These are phyloP conservation scores for Fraxinus paxiana DNA, from an alignment of 305 asterid genomes.

Conservation along the genomic window DNA sequence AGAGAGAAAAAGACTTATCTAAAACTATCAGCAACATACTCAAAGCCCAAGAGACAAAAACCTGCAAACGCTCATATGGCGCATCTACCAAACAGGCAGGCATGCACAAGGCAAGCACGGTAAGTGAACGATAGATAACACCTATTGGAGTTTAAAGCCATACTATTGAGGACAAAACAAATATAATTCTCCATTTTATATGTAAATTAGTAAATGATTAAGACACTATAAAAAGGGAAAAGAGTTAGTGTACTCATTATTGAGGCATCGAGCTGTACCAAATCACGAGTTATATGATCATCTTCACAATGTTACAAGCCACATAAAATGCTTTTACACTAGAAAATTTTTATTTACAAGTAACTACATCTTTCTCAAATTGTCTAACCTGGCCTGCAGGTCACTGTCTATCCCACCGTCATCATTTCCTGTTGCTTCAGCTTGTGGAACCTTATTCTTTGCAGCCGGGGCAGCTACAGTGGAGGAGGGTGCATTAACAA, in stretches of 20 bases:
- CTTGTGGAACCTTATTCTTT: constrained; percentile 77
- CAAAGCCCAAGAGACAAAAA: not conserved
- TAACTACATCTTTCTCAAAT: constrained; percentile 82
- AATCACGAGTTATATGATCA: constrained; percentile 16
- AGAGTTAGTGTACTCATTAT: constrained; percentile 15
- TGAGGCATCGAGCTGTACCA: constrained; percentile 28
- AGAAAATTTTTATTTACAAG: not conserved
- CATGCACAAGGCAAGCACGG: not conserved
- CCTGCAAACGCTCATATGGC: not conserved
- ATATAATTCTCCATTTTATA: not conserved
- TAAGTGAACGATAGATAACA: not conserved
- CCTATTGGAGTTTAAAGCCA: not conserved
- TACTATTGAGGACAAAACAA: not conserved
- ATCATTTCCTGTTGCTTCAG: constrained; percentile 77
- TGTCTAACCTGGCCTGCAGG: constrained; percentile 97
- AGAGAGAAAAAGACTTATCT: not conserved
- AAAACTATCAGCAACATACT: not conserved
- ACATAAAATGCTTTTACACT: constrained; percentile 19
- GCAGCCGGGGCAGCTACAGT: constrained; percentile 80
- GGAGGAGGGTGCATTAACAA: constrained; percentile 87
- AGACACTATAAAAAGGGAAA: not conserved
- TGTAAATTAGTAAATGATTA: not conserved
- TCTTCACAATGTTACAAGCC: constrained; percentile 45
- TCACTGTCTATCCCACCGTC: constrained; percentile 91
- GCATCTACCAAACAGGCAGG: not conserved